Evolutionary conservation across 129 eudicot genomes (phyloP).

Genomic region (Arctium lappa): DNA sequence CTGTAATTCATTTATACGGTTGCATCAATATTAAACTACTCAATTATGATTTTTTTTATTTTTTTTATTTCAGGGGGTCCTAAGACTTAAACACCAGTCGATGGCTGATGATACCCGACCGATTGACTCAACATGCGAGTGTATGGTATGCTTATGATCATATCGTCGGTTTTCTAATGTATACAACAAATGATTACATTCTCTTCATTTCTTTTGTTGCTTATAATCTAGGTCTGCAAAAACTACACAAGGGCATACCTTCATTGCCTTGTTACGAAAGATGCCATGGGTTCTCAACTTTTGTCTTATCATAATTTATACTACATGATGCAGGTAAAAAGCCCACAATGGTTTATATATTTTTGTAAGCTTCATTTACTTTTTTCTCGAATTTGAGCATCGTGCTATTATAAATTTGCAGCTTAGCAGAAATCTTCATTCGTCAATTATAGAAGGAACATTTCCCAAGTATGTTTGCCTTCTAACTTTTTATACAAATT

Average conservation of each 20-base stretch:
- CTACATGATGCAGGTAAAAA: slow-evolving; percentile 79
- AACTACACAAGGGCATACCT: slow-evolving; percentile 88
- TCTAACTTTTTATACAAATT: neutral
- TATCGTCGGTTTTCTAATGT: slow-evolving; percentile 2
- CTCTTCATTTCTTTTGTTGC: slow-evolving; percentile 3
- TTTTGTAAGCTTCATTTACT: neutral
- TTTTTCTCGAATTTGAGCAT: slow-evolving; percentile 1
- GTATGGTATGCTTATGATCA: slow-evolving; percentile 62
- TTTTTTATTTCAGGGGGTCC: slow-evolving; percentile 68
- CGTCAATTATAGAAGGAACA: slow-evolving; percentile 76
- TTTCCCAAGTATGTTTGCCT: slow-evolving; percentile 74
- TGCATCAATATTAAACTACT: neutral
- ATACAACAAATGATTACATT: neutral
- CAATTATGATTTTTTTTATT: slow-evolving; percentile 1
- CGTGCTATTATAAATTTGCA: slow-evolving; percentile 35
- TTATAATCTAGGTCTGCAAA: slow-evolving; percentile 66
- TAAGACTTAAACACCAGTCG: slow-evolving; percentile 77
- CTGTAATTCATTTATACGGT: neutral
- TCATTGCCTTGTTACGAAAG: slow-evolving; percentile 97
- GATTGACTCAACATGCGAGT: slow-evolving; percentile 78
- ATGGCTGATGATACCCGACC: slow-evolving; percentile 90
- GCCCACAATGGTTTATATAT: neutral
- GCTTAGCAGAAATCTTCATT: slow-evolving; percentile 95
- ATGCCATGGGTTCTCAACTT: slow-evolving; percentile 99
- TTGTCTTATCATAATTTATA: slow-evolving; percentile 84